These are phyloP conservation scores for Alternaria viburni DNA, from an alignment of 2,329 filamentous ascomycete genomes.

Conservation along the genomic window DNA sequence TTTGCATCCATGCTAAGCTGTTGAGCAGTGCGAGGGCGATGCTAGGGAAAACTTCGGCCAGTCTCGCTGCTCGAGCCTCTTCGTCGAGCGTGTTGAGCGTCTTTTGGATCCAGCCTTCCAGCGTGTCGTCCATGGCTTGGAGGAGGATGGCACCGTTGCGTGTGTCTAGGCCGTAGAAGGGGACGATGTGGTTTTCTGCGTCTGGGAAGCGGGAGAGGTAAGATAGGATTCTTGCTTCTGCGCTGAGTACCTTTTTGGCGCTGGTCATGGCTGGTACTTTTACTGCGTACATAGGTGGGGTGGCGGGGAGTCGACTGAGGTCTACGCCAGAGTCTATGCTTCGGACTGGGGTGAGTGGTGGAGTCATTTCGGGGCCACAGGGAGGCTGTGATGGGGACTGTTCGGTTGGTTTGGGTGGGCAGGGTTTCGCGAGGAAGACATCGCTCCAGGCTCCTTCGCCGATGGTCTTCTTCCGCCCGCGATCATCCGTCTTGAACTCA, in stretches of 20 bases:
- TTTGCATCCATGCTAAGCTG: conserved; percentile 52
- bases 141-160: conserved; percentile 41
- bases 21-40: conserved; percentile 49
- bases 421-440: conserved; percentile 43
- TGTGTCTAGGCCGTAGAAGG: conserved; percentile 42
- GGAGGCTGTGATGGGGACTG: not conserved
- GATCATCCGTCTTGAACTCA: conserved; percentile 26
- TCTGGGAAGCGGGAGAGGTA: conserved; percentile 38
- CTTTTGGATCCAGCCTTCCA: conserved; percentile 40
- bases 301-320: conserved; percentile 7
- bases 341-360: conserved; percentile 37
- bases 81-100: conserved; percentile 38
- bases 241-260: conserved; percentile 38
- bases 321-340: conserved; percentile 24
- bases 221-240: conserved; percentile 43
- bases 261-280: conserved; percentile 40
- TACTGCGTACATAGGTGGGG: conserved; percentile 40
- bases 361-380: conserved; percentile 20
- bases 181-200: conserved; percentile 33
- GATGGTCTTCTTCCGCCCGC: conserved; percentile 36
- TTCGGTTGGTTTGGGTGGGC: conserved; percentile 17
- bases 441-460: conserved; percentile 47
- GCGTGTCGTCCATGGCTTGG: conserved; percentile 40
- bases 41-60: conserved; percentile 49
- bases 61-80: conserved; percentile 38